phyloP scores from a whole-genome alignment of 345 rosid genomes.

The Combretum micranthum region DNA sequence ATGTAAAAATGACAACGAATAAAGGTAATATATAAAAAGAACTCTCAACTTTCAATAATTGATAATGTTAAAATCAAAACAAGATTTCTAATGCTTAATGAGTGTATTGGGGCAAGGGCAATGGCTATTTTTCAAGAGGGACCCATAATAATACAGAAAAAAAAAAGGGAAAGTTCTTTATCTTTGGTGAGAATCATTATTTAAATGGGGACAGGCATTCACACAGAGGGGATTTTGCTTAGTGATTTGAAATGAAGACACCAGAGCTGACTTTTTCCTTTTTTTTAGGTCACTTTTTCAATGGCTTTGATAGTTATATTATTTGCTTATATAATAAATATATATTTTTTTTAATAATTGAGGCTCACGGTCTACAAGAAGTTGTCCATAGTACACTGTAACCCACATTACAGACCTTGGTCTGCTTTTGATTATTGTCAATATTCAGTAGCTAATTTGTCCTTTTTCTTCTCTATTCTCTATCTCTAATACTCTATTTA shows the following conservation, averaged over 20 bases:
- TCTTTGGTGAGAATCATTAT: conserved; percentile 26
- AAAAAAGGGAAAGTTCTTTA: conserved; percentile 37
- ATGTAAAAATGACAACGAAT: no score
- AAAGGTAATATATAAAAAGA: no score
- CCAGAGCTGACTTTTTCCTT: conserved; percentile 53
- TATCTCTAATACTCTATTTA: no score
- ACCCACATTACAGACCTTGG: conserved; percentile 35
- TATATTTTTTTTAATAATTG: not conserved
- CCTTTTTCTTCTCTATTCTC: no score
- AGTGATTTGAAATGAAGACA: conserved; percentile 25
- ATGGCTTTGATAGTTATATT: conserved; percentile 2
- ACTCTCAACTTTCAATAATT: no score
- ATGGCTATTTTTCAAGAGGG: no score
- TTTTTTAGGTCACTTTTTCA: conserved; percentile 5
- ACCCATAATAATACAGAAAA: no score
- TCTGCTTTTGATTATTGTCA: conserved; percentile 28
- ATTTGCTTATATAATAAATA: not conserved
- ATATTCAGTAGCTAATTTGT: conserved; percentile 7
- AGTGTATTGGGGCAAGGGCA: no score
- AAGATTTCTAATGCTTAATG: no score
- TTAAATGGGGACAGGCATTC: not conserved
- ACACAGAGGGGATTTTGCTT: not conserved
- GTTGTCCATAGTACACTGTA: not conserved
- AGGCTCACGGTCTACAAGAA: not conserved
- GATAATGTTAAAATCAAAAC: no score